phyloP scores from a whole-genome alignment of 345 rosid genomes.

The Linum tenue region DNA sequence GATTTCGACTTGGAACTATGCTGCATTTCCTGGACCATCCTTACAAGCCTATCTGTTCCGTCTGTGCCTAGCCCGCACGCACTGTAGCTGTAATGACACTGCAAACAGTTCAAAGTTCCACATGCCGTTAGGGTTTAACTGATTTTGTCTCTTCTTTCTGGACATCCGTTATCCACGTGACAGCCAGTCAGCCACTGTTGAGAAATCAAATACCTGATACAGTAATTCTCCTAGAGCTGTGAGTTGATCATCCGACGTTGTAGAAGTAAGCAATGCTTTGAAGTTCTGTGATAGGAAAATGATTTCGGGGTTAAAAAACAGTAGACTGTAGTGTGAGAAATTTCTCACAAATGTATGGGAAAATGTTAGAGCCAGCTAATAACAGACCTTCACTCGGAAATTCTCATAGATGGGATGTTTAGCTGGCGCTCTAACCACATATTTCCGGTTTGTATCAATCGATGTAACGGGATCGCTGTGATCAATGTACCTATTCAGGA shows the following conservation, averaged over 20 bases:
- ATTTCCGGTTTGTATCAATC: constrained; percentile 58
- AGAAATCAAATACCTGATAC: constrained; percentile 53
- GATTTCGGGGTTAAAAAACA: too few species aligned
- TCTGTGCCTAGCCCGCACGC: constrained; percentile 93
- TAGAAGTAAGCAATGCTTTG: constrained; percentile 80
- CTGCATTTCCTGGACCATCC: constrained; percentile 88
- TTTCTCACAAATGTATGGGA: too few species aligned
- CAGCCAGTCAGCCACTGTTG: neutral
- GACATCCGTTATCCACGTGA: too few species aligned
- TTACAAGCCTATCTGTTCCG: constrained; percentile 81
- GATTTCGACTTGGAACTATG: constrained; percentile 16
- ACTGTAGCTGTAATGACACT: constrained; percentile 98
- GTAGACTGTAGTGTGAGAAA: too few species aligned
- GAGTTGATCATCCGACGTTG: constrained; percentile 78
- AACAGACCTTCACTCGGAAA: constrained; percentile 82
- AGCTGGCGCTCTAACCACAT: constrained; percentile 68
- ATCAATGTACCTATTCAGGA: constrained; percentile 51
- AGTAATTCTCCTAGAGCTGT: constrained; percentile 87
- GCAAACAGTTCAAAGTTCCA: constrained; percentile 1
- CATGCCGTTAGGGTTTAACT: neutral
- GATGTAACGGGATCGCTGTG: constrained; percentile 84
- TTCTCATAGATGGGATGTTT: constrained; percentile 85
- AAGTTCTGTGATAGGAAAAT: constrained; percentile 46
- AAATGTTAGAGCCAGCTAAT: neutral
- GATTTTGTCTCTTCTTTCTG: too few species aligned